These are phyloP conservation scores for Coniochaeta sp. DNA, from an alignment of 2,329 filamentous ascomycete genomes.

Conservation along the genomic window DNA sequence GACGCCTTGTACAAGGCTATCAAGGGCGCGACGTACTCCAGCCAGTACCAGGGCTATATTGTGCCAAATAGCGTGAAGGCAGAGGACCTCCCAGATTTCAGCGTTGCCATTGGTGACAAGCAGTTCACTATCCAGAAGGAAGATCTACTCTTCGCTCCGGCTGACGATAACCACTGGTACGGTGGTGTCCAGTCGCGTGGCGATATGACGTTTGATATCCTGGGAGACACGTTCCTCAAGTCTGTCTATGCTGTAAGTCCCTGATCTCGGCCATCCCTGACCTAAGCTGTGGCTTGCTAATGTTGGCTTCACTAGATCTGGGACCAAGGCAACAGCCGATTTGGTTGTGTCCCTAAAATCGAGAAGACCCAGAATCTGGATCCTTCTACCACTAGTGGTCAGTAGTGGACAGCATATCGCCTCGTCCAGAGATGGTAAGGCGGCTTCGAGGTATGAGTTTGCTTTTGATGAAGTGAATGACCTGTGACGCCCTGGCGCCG, in stretches of 20 bases:
- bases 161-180: conserved; percentile 47
- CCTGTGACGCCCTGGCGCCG: background rate
- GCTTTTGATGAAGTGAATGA: background rate
- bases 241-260: conserved; percentile 52
- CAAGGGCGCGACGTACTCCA: conserved; percentile 49
- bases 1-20: conserved; percentile 58
- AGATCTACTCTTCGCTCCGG: conserved; percentile 51
- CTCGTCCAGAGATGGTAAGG: background rate
- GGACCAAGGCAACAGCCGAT: conserved; percentile 51
- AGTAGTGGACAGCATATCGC: background rate
- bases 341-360: conserved; percentile 51
- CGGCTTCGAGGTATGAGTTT: background rate
- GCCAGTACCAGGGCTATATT: conserved; percentile 51
- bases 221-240: conserved; percentile 58
- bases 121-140: conserved; percentile 55
- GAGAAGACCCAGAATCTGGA: conserved; percentile 26
- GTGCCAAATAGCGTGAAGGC: conserved; percentile 47
- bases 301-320: conserved; percentile 39
- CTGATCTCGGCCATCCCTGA: too few species aligned
- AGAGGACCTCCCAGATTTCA: conserved; percentile 50
- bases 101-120: conserved; percentile 54
- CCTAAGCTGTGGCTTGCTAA: conserved; percentile 3
- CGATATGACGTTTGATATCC: conserved; percentile 50
- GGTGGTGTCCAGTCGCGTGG: conserved; percentile 60
- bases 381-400: conserved; percentile 5